Evolutionary conservation across 1,284 basidiomycete species (phyloP).

Genomic region (Cryptococcus neoformans): DNA sequence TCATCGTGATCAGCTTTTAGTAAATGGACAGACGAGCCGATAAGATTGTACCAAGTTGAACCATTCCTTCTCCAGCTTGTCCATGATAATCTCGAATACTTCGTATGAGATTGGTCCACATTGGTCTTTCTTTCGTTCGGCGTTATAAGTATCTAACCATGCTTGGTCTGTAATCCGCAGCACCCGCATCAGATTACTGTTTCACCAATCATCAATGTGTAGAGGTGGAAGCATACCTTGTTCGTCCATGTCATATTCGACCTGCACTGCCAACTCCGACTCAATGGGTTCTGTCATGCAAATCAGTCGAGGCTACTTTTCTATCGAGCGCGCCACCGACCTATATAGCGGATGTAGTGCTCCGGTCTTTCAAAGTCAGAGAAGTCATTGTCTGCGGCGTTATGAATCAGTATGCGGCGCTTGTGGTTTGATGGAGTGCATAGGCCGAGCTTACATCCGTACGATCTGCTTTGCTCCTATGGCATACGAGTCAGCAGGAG

Average conservation of each 20-base stretch:
- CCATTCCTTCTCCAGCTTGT: conserved; percentile 98
- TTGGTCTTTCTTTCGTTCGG: conserved; percentile 75
- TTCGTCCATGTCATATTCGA: conserved; percentile 99
- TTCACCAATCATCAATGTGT: neutral
- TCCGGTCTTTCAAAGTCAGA: conserved; percentile 72
- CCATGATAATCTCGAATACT: conserved; percentile 93
- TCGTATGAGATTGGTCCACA: conserved; percentile 75
- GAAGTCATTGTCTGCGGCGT: conserved; percentile 67
- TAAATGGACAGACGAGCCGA: neutral
- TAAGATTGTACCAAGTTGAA: conserved; percentile 73
- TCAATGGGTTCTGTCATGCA: conserved; percentile 75
- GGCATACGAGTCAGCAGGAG: neutral
- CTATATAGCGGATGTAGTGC: conserved; percentile 86
- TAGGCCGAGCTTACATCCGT: conserved; percentile 36
- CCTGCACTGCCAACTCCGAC: conserved; percentile 83
- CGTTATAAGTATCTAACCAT: conserved; percentile 87
- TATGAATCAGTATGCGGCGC: neutral
- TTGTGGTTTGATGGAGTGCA: neutral
- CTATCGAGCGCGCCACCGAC: conserved; percentile 50
- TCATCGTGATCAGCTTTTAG: neutral
- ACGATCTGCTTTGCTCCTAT: conserved; percentile 40
- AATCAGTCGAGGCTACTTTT: too few species aligned
- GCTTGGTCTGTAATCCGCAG: conserved; percentile 66
- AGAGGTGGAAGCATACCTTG: conserved; percentile 62
- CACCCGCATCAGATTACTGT: neutral